Evolutionary conservation across 352 stramenopile genomes (phyloP), one percentile per base, ranked within the genome.

Genomic region (Globisporangium camurandrum): DNA sequence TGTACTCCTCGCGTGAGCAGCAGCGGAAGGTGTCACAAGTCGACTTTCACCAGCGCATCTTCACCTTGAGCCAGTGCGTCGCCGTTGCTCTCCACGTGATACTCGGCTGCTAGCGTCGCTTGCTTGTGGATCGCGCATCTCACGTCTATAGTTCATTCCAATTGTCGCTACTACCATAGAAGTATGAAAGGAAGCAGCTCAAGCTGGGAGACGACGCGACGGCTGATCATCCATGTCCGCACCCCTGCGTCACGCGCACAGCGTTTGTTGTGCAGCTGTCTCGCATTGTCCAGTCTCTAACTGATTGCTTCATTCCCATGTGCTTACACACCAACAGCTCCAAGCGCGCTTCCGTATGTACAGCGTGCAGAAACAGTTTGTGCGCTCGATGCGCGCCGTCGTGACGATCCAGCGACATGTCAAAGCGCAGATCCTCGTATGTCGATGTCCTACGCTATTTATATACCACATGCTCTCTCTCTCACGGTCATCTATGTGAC

Each of bases 311-410:
- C n/a, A n/a, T n/a, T n/a, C n/a, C n/a, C n/a, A n/a, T n/a, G n/a
- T n/a, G n/a, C n/a, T n/a, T n/a, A n/a, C n/a, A n/a, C n/a, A n/a
- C n/a, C n/a, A 41, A 19, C 52, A 91, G 80, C 54, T 91, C 10
- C 77, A 92, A 68, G 80, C 64, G 3, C 71, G 82, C 22, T 89
- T 80, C 31, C 73, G 80, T 27, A 84, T 84, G 77, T 86, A 84
- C 34, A 73, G 61, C 22, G 63, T 64, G 22, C 59, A 76, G 19
- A 84, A 86, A 52, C 56, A 59, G 20, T 92, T 71, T 41, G 46
- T 66, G 36, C 46, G 36, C 0, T 59, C 67, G 52, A 64, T 57
- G 16, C 53, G 54, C 14, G 71, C 77, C 17, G 59, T 56, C 4
- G 61, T 77, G 22, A 56, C 56, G 7, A 86, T 92, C 19, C 77